Conservation (phyloP, 768 basidiomycete species). For the Vishniacozyma victoriae region DNA sequence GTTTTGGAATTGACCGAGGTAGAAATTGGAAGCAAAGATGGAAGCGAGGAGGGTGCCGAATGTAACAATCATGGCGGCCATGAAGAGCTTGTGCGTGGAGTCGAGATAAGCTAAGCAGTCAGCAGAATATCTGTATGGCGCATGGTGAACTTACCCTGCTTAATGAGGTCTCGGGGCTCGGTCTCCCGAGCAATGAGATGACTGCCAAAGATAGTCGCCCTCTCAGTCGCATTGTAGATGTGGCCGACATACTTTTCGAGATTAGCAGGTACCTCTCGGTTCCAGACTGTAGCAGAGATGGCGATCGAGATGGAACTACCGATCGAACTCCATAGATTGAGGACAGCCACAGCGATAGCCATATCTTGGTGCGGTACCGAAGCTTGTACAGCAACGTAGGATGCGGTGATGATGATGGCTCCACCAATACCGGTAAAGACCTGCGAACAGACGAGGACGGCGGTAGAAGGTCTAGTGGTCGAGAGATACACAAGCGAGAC, state of each 20-base stretch:
- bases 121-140: background rate
- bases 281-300: constrained; percentile 40
- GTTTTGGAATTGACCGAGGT: constrained; percentile 45
- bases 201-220: constrained; percentile 28
- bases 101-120: constrained; percentile 15
- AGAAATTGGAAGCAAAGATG: constrained; percentile 39
- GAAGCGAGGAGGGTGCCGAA: constrained; percentile 38
- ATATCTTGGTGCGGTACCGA: constrained; percentile 47
- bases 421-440: constrained; percentile 33
- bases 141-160: constrained; percentile 11
- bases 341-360: constrained; percentile 43
- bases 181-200: constrained; percentile 24
- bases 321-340: constrained; percentile 45
- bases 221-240: constrained; percentile 24
- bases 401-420: constrained; percentile 33
- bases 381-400: constrained; percentile 44
- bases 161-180: constrained; percentile 26
- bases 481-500: constrained; percentile 23
- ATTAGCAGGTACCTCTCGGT: constrained; percentile 9
- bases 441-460: constrained; percentile 37
- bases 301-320: constrained; percentile 45
- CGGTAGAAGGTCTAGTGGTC: constrained; percentile 13
- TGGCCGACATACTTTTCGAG: constrained; percentile 28
- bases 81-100: constrained; percentile 25
- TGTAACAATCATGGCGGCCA: constrained; percentile 38